Conservation (phyloP, 306 rosid species). For the Cicer arietinum region DNA sequence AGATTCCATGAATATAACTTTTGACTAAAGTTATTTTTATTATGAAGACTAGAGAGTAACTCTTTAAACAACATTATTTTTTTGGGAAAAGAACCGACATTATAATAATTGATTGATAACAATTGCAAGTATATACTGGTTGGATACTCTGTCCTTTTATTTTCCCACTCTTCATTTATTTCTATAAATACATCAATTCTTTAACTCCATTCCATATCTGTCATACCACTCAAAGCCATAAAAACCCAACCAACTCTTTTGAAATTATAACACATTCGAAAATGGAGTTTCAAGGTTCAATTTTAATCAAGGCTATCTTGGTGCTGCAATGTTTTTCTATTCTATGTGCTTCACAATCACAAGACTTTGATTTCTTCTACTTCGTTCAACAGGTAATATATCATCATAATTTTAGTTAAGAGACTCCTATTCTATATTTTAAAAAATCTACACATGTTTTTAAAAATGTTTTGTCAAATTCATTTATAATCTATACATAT, state of each 20-base stretch:
- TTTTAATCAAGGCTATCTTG: conserved; percentile 53
- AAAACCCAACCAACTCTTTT: not conserved
- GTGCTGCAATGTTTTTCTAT: conserved; percentile 47
- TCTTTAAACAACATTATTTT: no score
- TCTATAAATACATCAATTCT: conserved; percentile 44
- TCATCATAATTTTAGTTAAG: not conserved
- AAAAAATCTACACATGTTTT: no score
- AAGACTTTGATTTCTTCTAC: conserved; percentile 82
- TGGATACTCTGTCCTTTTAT: conserved; percentile 18
- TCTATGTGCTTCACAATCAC: conserved; percentile 56
- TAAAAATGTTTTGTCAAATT: no score
- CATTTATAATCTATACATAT: no score
- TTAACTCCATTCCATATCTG: not conserved
- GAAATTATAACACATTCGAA: not conserved
- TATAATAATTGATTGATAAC: not conserved
- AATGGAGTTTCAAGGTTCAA: conserved; percentile 48
- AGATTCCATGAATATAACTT: no score
- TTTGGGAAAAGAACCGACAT: not conserved
- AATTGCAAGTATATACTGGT: not conserved
- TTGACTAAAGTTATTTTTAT: no score
- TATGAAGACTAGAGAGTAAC: no score
- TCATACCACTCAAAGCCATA: not conserved
- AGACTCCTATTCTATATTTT: no score
- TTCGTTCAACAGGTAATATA: conserved; percentile 77
- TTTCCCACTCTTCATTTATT: conserved; percentile 2